These are phyloP conservation scores for Dissophora ornata DNA, from an alignment of 192 early-diverging fungal species.

Conservation along the genomic window DNA sequence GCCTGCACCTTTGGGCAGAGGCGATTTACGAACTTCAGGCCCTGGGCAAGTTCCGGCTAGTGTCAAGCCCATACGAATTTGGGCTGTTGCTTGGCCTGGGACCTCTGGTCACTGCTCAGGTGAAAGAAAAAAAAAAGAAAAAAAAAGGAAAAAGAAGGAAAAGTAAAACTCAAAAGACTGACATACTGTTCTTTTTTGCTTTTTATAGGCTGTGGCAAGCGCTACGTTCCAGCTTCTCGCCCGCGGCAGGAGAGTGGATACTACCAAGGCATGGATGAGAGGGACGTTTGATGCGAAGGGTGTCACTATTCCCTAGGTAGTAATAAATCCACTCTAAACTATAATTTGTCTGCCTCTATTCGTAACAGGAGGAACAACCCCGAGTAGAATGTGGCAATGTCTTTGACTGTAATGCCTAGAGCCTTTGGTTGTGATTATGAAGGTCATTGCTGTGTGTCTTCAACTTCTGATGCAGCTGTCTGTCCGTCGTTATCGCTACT, in stretches of 20 bases:
- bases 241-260: neutral
- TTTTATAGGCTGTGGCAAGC: conserved; percentile 9
- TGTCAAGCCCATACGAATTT: conserved; percentile 17
- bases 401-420: too few relatives aligned
- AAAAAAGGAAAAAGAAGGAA: neutral
- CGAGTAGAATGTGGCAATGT: too few relatives aligned
- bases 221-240: conserved; percentile 5
- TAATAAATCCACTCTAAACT: too few relatives aligned
- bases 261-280: conserved; percentile 13
- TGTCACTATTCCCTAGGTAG: conserved; percentile 8
- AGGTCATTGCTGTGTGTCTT: too few relatives aligned
- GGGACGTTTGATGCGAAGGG: conserved; percentile 18
- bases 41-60: conserved; percentile 16
- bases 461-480: too few relatives aligned
- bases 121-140: too few relatives aligned
- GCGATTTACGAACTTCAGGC: conserved; percentile 8
- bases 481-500: too few relatives aligned
- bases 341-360: too few relatives aligned
- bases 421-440: too few relatives aligned
- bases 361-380: too few relatives aligned
- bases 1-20: conserved; percentile 11
- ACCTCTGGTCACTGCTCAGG: conserved; percentile 22
- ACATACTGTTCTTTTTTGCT: neutral
- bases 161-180: neutral
- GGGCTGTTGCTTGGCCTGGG: conserved; percentile 17